Percentiles rank a stretch among this genome's conserved stretches.
phyloP scores from a whole-genome alignment of 2,329 filamentous ascomycete genomes.

The Colletotrichum chrysophilum region DNA sequence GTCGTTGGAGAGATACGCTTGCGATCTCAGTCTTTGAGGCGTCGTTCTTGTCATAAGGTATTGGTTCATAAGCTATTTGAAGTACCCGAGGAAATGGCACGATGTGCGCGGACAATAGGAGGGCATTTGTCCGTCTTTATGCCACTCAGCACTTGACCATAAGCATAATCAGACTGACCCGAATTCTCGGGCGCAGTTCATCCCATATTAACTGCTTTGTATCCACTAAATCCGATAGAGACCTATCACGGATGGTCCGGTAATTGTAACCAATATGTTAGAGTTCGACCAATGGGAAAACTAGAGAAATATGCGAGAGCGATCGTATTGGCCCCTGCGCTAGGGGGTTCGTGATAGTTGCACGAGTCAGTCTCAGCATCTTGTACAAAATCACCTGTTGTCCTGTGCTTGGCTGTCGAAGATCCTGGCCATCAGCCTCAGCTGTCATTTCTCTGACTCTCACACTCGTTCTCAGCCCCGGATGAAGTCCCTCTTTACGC shows the following conservation, averaged over 20 bases:
- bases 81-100: neutral
- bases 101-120: neutral
- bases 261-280: neutral
- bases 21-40: conserved; percentile 16
- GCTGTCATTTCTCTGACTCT: neutral
- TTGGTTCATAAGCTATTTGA: neutral
- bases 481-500: conserved; percentile 5
- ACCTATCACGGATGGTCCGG: neutral
- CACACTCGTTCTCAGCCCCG: neutral
- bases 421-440: neutral
- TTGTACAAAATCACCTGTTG: neutral
- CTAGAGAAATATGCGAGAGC: neutral
- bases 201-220: neutral
- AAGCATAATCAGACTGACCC: neutral
- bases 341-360: neutral
- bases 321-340: neutral
- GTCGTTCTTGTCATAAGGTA: neutral
- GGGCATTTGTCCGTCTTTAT: neutral
- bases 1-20: neutral
- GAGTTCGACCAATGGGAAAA: neutral
- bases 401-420: neutral
- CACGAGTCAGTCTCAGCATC: neutral
- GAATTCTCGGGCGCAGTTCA: neutral
- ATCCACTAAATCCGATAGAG: neutral
- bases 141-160: neutral